Base-by-base conservation (phyloP, 2,329 filamentous ascomycete genomes). In the Colletotrichum limetticola region DNA sequence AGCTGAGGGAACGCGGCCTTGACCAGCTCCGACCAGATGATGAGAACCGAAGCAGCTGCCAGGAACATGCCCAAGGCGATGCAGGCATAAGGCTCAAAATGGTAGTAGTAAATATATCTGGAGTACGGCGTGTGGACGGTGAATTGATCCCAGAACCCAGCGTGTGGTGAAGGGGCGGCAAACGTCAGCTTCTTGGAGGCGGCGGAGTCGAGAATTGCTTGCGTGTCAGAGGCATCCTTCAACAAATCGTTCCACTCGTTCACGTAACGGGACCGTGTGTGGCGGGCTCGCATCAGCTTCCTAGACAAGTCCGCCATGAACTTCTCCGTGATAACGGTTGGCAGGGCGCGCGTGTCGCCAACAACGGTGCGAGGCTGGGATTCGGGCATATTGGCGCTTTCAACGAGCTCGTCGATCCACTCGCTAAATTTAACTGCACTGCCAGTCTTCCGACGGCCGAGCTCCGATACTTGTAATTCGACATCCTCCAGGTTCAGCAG, bases 381-480 rank as follows among this genome's bases (percentile, higher is more conserved):
- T 76, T 96, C 94, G 2, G 92, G 90, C 6, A 94, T 82, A 77
- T 90, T 92, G 57, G 91, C 91, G 75, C 92, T 90, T 75, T 98
- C 96, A 3, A 91, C 92, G 37, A 99, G 85, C 79, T 99, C 97
- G 76, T 98, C 96, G 76, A 99, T 97, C 97, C 97, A 99, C 77
- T 98, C 95, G 76, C 92, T 91, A 78, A 95, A 97, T 55, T 93
- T 89, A 67, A 86, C 85, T 5, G 94, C 92, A 28, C 91, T 94
- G 19, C 93, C 94, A 3, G 90, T 92, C 85, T 98, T 98, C 76
- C 95, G 90, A 76, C 92, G 91, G 76, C 92, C 91, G 53, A 99
- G 86, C 80, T 97, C 94, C 24, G 89, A 84, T 3, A 98, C 93
- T 79, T 97, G 94, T 4, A 89, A 87, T 80, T 98, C 95, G 19